Percentiles rank a stretch among this genome's conserved stretches.
These are phyloP conservation scores for Aspergillus phoenicis DNA, from an alignment of 2,329 filamentous ascomycete species.

Conservation along the genomic window DNA sequence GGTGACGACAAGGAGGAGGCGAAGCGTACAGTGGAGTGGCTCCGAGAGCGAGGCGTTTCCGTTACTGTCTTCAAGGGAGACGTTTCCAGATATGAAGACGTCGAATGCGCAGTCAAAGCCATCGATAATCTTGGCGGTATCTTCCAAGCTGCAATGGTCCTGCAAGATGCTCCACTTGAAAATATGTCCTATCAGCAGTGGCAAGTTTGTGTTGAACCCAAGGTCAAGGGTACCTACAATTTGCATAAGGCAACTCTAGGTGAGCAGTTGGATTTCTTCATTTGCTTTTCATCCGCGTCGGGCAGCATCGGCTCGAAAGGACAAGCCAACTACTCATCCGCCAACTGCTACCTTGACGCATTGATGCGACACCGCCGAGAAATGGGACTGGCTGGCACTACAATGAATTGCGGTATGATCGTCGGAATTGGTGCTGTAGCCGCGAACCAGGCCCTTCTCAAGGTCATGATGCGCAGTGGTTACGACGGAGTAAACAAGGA, in stretches of 20 bases:
- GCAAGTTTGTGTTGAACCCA: not conserved
- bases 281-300: conserved; percentile 7
- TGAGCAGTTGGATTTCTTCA: conserved; percentile 9
- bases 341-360: conserved; percentile 7
- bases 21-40: not conserved
- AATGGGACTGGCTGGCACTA: not conserved
- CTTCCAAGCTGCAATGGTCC: conserved; percentile 10
- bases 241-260: not conserved
- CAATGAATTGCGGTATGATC: not conserved
- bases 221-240: conserved; percentile 6
- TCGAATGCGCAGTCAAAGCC: not conserved
- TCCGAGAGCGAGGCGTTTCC: not conserved
- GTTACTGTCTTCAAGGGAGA: not conserved
- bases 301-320: not conserved
- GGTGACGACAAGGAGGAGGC: not conserved
- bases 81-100: not conserved
- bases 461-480: no score
- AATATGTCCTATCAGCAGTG: conserved; percentile 8
- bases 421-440: conserved; percentile 3
- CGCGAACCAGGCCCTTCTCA: not conserved
- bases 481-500: not conserved
- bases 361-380: conserved; percentile 2
- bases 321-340: conserved; percentile 11
- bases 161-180: not conserved
- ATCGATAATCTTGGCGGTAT: not conserved